phyloP scores from a whole-genome alignment of 1,284 basidiomycete genomes.

The Macrocybe sp. region DNA sequence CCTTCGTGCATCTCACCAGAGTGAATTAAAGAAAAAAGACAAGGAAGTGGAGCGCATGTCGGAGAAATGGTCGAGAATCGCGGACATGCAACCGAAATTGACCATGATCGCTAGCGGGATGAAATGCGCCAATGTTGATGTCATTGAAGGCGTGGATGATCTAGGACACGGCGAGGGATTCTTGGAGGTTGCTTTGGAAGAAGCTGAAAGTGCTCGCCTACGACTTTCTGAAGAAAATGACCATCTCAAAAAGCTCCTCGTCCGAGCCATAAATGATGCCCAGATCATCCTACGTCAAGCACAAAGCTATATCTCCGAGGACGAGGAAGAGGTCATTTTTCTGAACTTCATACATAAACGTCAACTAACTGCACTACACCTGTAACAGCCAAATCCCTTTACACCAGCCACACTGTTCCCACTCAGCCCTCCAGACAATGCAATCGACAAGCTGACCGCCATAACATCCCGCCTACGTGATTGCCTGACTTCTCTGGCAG shows the following conservation, averaged over 20 bases:
- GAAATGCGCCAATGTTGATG: constrained; percentile 47
- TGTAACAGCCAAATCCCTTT: neutral
- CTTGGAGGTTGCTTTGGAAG: constrained; percentile 67
- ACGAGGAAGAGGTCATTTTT: constrained; percentile 38
- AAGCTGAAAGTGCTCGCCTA: constrained; percentile 66
- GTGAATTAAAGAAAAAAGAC: constrained; percentile 79
- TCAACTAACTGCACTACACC: neutral
- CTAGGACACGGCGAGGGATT: constrained; percentile 49
- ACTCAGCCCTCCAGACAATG: constrained; percentile 44
- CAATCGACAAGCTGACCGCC: constrained; percentile 45
- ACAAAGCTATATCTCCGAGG: constrained; percentile 28
- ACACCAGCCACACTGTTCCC: constrained; percentile 56
- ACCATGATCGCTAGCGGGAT: constrained; percentile 42
- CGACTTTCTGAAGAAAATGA: constrained; percentile 70
- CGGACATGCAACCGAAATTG: constrained; percentile 60
- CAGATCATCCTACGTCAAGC: constrained; percentile 48
- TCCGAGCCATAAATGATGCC: constrained; percentile 67
- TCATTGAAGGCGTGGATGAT: constrained; percentile 42
- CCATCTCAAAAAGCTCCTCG: constrained; percentile 61
- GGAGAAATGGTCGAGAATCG: constrained; percentile 73
- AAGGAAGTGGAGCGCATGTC: constrained; percentile 74
- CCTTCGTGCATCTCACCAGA: constrained; percentile 59
- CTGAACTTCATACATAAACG: neutral
- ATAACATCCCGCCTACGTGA: constrained; percentile 44
- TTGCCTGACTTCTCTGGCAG: constrained; percentile 3